phyloP scores from a whole-genome alignment of 2,329 filamentous ascomycete genomes.

The Paracoccidioides lutzii region DNA sequence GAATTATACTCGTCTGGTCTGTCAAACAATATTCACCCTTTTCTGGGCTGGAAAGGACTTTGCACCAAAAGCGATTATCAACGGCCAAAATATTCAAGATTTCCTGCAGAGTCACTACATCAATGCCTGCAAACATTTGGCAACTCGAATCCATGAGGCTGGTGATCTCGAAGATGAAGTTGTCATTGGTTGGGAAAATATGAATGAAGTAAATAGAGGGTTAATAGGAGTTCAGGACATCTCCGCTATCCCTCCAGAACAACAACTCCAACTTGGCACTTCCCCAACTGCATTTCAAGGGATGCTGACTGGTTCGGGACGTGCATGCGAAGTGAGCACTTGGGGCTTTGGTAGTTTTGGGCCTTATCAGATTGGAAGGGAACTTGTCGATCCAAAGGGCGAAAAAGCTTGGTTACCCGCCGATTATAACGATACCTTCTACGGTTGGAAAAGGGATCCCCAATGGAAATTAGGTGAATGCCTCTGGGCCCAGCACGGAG shows the following conservation, averaged over 20 bases:
- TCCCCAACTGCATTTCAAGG: conserved; percentile 91
- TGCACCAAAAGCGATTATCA: conserved; percentile 88
- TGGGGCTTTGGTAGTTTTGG: conserved; percentile 93
- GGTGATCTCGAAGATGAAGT: conserved; percentile 76
- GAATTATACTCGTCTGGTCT: conserved; percentile 80
- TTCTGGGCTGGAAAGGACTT: conserved; percentile 89
- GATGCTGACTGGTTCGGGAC: conserved; percentile 78
- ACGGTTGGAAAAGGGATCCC: conserved; percentile 79
- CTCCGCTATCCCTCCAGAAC: conserved; percentile 66
- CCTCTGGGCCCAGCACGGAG: conserved; percentile 89
- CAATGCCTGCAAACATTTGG: conserved; percentile 65
- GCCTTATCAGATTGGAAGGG: conserved; percentile 74
- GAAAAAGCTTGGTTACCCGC: conserved; percentile 69
- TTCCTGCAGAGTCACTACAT: conserved; percentile 83
- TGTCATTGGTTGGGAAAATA: conserved; percentile 87
- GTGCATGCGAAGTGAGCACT: conserved; percentile 75
- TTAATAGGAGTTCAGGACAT: conserved; percentile 74
- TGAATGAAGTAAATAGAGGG: conserved; percentile 90
- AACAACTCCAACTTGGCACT: conserved; percentile 84
- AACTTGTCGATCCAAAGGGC: conserved; percentile 77
- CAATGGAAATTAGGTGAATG: conserved; percentile 91
- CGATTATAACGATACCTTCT: conserved; percentile 74
- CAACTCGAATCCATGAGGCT: conserved; percentile 73
- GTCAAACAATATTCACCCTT: conserved; percentile 82
- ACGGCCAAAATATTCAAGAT: conserved; percentile 92